Conservation (phyloP, 1,284 basidiomycete species). For the Mixia osmundae region DNA sequence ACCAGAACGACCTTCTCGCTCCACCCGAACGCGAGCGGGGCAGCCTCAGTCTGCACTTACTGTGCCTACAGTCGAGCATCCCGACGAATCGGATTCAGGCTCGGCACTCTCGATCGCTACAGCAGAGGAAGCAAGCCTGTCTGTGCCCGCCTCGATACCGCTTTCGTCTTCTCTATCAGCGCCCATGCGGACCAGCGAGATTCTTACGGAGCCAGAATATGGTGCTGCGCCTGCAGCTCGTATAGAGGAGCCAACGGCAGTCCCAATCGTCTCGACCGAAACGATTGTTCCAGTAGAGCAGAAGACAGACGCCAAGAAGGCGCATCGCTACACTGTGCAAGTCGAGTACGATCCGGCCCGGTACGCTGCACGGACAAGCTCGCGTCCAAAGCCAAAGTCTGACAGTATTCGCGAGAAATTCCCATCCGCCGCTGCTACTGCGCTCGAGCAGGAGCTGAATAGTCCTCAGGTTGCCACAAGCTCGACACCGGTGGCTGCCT, state of each 20-base stretch:
- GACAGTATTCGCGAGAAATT: too few relatives aligned
- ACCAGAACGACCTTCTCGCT: not conserved
- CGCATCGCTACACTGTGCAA: constrained; percentile 62
- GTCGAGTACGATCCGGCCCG: constrained; percentile 59
- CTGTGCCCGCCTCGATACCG: constrained; percentile 3
- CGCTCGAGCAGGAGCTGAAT: too few relatives aligned
- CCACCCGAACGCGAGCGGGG: not conserved
- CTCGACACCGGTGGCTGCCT: too few relatives aligned
- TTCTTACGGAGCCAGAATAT: too few relatives aligned
- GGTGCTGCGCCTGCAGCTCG: too few relatives aligned
- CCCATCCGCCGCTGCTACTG: too few relatives aligned
- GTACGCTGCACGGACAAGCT: too few relatives aligned
- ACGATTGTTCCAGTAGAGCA: not conserved
- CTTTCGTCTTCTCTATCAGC: constrained; percentile 8
- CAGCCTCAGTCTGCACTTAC: constrained; percentile 1
- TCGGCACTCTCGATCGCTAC: not conserved
- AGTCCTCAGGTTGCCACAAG: too few relatives aligned
- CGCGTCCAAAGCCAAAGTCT: too few relatives aligned
- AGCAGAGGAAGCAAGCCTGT: not conserved
- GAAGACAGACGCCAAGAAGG: constrained; percentile 6
- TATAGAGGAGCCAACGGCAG: too few relatives aligned
- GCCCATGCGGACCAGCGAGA: too few relatives aligned
- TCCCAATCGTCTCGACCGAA: too few relatives aligned
- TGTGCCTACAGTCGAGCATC: constrained; percentile 4
- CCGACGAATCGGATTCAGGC: not conserved